These are phyloP conservation scores for Cichorium intybus DNA, from an alignment of 140 eudicot species.

Conservation along the genomic window DNA sequence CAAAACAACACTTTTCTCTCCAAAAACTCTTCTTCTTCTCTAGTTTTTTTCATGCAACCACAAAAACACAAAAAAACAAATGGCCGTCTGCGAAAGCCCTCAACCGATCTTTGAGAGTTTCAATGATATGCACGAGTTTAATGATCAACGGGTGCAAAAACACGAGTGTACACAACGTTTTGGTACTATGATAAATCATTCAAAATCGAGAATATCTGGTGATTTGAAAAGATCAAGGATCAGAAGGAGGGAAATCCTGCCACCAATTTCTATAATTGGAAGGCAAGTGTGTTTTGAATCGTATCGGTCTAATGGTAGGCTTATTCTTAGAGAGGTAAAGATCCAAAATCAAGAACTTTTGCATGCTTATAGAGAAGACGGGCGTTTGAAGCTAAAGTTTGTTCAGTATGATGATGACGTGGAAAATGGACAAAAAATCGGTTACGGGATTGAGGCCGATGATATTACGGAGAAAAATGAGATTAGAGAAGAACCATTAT, in stretches of 20 bases:
- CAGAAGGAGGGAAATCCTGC: constrained; percentile 54
- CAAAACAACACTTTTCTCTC: too few relatives aligned
- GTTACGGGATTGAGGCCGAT: constrained; percentile 7
- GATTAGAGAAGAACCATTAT: constrained; percentile 24
- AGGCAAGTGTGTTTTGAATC: constrained; percentile 66
- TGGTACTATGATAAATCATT: constrained; percentile 18
- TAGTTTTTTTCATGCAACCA: constrained; percentile 15
- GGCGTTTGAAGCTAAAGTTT: constrained; percentile 64
- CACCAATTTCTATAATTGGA: constrained; percentile 82
- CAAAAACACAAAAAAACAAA: constrained; percentile 15
- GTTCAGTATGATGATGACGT: constrained; percentile 64
- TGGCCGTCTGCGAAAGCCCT: constrained; percentile 69
- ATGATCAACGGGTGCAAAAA: constrained; percentile 27
- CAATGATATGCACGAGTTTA: constrained; percentile 46
- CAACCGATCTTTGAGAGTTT: constrained; percentile 66
- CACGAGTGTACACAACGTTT: constrained; percentile 8
- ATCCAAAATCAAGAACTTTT: constrained; percentile 58
- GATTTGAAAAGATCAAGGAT: constrained; percentile 34
- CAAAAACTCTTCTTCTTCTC: constrained; percentile 26
- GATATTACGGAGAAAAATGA: constrained; percentile 15
- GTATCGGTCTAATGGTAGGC: constrained; percentile 63
- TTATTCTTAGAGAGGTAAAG: constrained; percentile 67
- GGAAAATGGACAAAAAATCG: constrained; percentile 23
- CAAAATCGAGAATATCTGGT: constrained; percentile 6
- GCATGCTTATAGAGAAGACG: constrained; percentile 82